Evolutionary conservation across 2,329 filamentous ascomycete genomes (phyloP), one percentile per base, ranked within the genome.

Genomic region (Fusarium neocosmosporiellum): DNA sequence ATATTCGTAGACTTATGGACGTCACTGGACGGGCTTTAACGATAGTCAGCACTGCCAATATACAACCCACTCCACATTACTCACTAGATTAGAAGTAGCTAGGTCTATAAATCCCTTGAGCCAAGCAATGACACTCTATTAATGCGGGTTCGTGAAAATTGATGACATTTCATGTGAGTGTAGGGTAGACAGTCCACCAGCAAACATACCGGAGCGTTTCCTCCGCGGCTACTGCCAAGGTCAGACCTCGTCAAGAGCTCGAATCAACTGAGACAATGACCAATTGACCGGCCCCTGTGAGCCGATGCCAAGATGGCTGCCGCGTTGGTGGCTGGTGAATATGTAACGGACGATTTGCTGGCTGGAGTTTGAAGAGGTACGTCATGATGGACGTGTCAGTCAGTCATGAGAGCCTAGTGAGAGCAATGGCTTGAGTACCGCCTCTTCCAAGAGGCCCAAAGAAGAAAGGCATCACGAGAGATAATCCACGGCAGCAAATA

Each of bases 401-500:
- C 31, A 27, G 31, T 34, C 18, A 39, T 63, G 63, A 22, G 41
- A 64, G 29, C 54, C 22, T 46, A 46, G 41, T 27, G 14, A 46
- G 22, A 46, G 41, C 14, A 46, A 46, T 18, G 20, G 46, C 18
- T 11, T 31, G 41, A 27, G 20, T 8, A 43, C 10, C 9, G 37
- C 37, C 18, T 39, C 22, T 46, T 27, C 22, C 41, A 46, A 46
- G 41, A 43, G 34, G 34, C 16, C 18, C 14, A 43, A 20, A 29
- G 24, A 55, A 46, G 53, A 18, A 54, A 46, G 14, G 5, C 7
- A 54, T 31, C 33, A 36, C 14, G 18, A 7, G 53, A 55, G 24
- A 9, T 20, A n/a, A n/a, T 55, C 13, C 36, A 31, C 62, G 46
- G 57, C 39, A 60, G 24, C 50, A 65, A 59, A 71, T 71, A 59